These are phyloP conservation scores for Cutaneotrichosporon mucoides DNA, from an alignment of 1,284 basidiomycete genomes.

Conservation along the genomic window DNA sequence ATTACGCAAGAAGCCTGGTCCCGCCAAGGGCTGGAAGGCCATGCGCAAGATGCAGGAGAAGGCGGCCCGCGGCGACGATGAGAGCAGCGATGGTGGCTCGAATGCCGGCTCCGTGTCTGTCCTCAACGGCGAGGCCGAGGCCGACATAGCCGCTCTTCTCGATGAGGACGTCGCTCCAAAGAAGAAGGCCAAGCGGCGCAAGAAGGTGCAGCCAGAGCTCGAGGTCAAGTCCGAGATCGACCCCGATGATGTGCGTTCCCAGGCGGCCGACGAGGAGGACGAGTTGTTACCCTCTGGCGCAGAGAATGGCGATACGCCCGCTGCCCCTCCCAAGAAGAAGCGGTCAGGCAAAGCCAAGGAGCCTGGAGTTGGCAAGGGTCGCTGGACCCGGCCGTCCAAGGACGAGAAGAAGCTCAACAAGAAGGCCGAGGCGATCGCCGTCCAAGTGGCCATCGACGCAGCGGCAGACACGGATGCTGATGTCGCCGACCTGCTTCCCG, in stretches of 20 bases:
- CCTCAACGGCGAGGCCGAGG: constrained; percentile 35
- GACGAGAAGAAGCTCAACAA: constrained; percentile 24
- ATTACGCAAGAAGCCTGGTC: constrained; percentile 47
- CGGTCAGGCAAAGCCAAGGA: constrained; percentile 31
- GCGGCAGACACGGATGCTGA: background rate
- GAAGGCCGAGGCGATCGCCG: constrained; percentile 24
- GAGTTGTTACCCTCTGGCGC: constrained; percentile 16
- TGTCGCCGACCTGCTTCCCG: background rate
- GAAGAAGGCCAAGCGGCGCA: constrained; percentile 18
- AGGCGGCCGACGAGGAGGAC: constrained; percentile 15
- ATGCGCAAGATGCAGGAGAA: constrained; percentile 21
- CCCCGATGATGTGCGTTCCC: constrained; percentile 14
- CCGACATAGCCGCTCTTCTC: constrained; percentile 38
- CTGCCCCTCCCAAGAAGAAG: constrained; percentile 14
- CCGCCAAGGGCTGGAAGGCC: constrained; percentile 46
- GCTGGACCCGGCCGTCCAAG: constrained; percentile 36
- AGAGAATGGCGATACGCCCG: constrained; percentile 16
- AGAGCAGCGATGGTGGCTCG: constrained; percentile 25
- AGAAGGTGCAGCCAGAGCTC: constrained; percentile 2
- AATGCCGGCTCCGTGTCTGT: constrained; percentile 6
- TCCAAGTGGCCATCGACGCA: constrained; percentile 3
- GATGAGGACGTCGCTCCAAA: constrained; percentile 18
- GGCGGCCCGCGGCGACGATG: constrained; percentile 15
- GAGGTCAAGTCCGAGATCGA: constrained; percentile 14
- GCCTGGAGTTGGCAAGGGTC: constrained; percentile 39